Percentiles rank a stretch among this genome's conserved stretches.
Evolutionary conservation across 2,329 filamentous ascomycete species (phyloP).

Genomic region (Malbranchea cinnamomea): DNA sequence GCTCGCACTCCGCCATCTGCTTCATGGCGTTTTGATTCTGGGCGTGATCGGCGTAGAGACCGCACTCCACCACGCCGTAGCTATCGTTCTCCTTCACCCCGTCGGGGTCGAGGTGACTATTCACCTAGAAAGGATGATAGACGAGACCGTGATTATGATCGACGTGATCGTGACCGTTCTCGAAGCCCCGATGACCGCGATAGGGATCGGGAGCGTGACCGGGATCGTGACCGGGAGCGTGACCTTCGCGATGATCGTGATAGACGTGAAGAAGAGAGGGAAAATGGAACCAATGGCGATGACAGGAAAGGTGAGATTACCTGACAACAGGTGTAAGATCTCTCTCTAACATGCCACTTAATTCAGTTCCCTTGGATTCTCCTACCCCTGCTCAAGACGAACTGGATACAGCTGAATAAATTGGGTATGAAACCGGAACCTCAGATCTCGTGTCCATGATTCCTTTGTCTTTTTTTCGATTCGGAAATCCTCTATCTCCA

Average conservation of each 20-base stretch:
- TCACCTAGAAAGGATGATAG: slow-evolving; percentile 83
- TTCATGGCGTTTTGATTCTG: slow-evolving; percentile 95
- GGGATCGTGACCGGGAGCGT: slow-evolving; percentile 41
- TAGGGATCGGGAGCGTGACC: slow-evolving; percentile 36
- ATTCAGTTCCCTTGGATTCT: slow-evolving; percentile 48
- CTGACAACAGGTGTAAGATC: slow-evolving; percentile 15
- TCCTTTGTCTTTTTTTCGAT: too few relatives aligned
- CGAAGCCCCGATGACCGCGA: slow-evolving; percentile 55
- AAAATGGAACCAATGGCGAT: slow-evolving; percentile 68
- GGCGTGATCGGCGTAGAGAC: slow-evolving; percentile 40
- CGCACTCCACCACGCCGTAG: slow-evolving; percentile 66
- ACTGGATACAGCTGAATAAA: slow-evolving; percentile 78
- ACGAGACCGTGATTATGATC: slow-evolving; percentile 55
- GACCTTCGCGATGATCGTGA: slow-evolving; percentile 51
- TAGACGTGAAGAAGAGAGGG: slow-evolving; percentile 54
- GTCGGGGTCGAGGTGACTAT: slow-evolving; percentile 50
- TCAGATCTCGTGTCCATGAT: too few relatives aligned
- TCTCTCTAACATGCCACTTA: slow-evolving; percentile 11
- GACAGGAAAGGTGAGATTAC: slow-evolving; percentile 62
- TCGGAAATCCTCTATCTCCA: too few relatives aligned
- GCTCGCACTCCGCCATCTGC: slow-evolving; percentile 94
- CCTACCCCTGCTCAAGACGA: slow-evolving; percentile 80
- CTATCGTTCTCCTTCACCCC: slow-evolving; percentile 43
- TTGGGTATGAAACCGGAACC: too few relatives aligned
- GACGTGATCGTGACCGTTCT: slow-evolving; percentile 61